Percentiles rank a stretch among this genome's conserved stretches.
Evolutionary conservation across 176 grass and related monocot genomes (phyloP).

Genomic region (Avena eriantha): DNA sequence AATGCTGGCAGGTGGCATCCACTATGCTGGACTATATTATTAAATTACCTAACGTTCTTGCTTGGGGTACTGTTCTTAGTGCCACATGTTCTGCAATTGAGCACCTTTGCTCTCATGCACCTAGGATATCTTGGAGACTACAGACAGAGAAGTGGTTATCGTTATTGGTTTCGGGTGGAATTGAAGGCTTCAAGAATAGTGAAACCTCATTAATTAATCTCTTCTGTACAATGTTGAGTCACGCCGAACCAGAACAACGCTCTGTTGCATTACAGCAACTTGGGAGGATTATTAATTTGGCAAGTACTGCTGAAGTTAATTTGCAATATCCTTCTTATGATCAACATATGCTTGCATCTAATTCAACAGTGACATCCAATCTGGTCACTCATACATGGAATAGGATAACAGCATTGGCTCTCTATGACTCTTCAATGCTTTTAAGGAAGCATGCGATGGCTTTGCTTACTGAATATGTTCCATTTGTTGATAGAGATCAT

Average conservation of each 20-base stretch:
- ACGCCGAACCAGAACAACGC: conserved; percentile 91
- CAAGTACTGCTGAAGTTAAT: conserved; percentile 47
- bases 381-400: conserved; percentile 89
- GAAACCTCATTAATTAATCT: conserved; percentile 71
- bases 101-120: conserved; percentile 73
- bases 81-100: conserved; percentile 62
- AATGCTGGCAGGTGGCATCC: conserved; percentile 85
- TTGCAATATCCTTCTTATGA: conserved; percentile 38
- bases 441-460: conserved; percentile 80
- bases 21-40: conserved; percentile 79
- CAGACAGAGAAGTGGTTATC: conserved; percentile 90
- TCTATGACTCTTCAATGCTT: conserved; percentile 78
- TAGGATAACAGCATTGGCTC: conserved; percentile 59
- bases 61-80: conserved; percentile 57
- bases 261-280: conserved; percentile 84
- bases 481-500: conserved; percentile 76
- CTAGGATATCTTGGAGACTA: conserved; percentile 87
- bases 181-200: conserved; percentile 51
- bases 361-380: conserved; percentile 49
- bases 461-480: conserved; percentile 72
- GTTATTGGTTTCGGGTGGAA: conserved; percentile 53
- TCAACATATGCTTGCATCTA: conserved; percentile 48
- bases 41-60: conserved; percentile 59
- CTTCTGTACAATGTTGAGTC: conserved; percentile 79
- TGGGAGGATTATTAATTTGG: conserved; percentile 66